Conservation (phyloP, 257 asterid species). For the Solanum chilense region DNA sequence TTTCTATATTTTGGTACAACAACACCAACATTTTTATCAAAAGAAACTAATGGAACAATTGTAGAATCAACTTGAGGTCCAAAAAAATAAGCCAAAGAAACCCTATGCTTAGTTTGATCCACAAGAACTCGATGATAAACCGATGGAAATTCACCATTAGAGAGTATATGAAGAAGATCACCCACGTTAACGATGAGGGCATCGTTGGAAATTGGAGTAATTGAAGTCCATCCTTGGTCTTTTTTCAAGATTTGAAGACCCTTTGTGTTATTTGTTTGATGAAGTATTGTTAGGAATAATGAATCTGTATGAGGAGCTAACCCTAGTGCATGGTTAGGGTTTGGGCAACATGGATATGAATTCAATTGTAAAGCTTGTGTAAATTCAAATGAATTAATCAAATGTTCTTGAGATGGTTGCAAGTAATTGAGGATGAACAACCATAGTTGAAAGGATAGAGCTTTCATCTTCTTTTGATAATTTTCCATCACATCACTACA, state of each 20-base stretch:
- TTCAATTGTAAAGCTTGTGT: conserved; percentile 60
- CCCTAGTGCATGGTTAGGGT: conserved; percentile 60
- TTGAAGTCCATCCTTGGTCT: conserved; percentile 38
- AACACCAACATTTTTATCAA: neutral
- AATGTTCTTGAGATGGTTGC: conserved; percentile 21
- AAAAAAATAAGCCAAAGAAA: conserved; percentile 44
- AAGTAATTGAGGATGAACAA: conserved; percentile 35
- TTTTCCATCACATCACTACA: conserved; percentile 56
- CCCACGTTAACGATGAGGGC: conserved; percentile 60
- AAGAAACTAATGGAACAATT: conserved; percentile 29
- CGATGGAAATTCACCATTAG: conserved; percentile 37
- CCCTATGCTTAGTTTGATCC: conserved; percentile 31
- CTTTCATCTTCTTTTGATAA: conserved; percentile 53
- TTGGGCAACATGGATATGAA: conserved; percentile 78
- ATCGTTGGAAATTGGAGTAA: conserved; percentile 27
- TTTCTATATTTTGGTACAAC: conserved; percentile 28
- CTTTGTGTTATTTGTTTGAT: conserved; percentile 45
- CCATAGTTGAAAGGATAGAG: conserved; percentile 36
- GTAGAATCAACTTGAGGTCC: conserved; percentile 34
- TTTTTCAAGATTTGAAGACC: conserved; percentile 61
- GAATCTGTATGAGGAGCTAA: conserved; percentile 84
- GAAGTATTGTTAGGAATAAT: conserved; percentile 54
- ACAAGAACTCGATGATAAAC: conserved; percentile 64
- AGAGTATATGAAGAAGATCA: conserved; percentile 57
- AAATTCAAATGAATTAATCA: conserved; percentile 18